Evolutionary conservation across 768 basidiomycete species (phyloP), one percentile per base, ranked within the genome.

Genomic region (Leccinum sublutescens): DNA sequence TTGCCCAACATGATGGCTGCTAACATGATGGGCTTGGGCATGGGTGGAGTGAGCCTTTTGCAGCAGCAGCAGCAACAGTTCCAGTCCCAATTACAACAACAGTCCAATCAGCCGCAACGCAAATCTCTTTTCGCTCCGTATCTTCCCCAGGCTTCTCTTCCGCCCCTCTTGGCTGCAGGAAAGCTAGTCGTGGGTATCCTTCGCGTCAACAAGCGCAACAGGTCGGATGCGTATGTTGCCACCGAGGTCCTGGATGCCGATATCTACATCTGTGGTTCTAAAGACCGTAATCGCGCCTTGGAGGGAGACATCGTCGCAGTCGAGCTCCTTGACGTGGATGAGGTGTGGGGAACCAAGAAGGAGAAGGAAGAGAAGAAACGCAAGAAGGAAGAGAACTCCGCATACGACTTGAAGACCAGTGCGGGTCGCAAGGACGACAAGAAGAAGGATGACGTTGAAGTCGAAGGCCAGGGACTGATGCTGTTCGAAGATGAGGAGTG

Each of bases 301-400:
- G 97, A 99, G 73, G 97, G 97, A 25, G 97, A 99, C 70, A 96
- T 98, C 57, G 94, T 99, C 58, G 97, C 96, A 21, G 93, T 99
- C 23, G 97, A 99, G 74, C 83, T 99, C 49, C 82, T 99, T 56
- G 97, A 99, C 66, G 96, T 98, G 25, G 95, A 98, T 68, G 95
- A 98, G 75, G 95, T 97, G 14, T 93, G 93, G 93, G 89, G 91
- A 9, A 97, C 97, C 5, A 99, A 99, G 82, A 99, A 99, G 84
- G 97, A 98, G 79, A 99, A 99, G 78, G 97, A 98, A 74, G 97
- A 98, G 80, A 99, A 99, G 88, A 98, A 99, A 80, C 84, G 96
- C 5, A 99, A 99, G 82, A 99, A 99, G 84, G 97, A 98, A 77
- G 97, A 98, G 77, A 97, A 95, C 71, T 88, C 94, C 29, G 93